Evolutionary conservation across 1,284 basidiomycete species (phyloP).

Genomic region (Tilletia caries): DNA sequence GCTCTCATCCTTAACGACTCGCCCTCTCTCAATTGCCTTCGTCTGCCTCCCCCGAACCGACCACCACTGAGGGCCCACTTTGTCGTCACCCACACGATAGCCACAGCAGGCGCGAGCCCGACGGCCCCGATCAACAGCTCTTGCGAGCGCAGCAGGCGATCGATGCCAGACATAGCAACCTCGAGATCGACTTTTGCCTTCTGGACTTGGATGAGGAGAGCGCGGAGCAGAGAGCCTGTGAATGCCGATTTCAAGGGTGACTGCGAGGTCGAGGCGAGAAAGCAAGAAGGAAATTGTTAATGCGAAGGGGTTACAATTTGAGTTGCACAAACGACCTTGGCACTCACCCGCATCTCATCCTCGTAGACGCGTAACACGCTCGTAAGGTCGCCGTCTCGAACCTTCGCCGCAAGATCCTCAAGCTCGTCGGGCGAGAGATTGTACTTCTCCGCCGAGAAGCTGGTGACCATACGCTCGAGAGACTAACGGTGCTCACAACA

Average conservation of each 20-base stretch:
- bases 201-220: constrained; percentile 87
- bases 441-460: constrained; percentile 76
- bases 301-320: background rate
- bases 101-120: constrained; percentile 84
- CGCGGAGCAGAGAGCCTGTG: constrained; percentile 75
- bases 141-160: constrained; percentile 88
- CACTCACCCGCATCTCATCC: constrained; percentile 71
- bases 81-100: constrained; percentile 66
- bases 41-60: background rate
- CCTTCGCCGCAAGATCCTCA: constrained; percentile 64
- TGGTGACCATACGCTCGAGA: constrained; percentile 85
- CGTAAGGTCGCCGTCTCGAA: constrained; percentile 80
- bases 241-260: constrained; percentile 76
- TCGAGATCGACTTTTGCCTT: constrained; percentile 96
- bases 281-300: background rate
- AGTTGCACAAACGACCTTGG: background rate
- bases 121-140: constrained; percentile 96
- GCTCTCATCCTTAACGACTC: constrained; percentile 53
- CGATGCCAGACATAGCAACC: constrained; percentile 77
- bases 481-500: no score
- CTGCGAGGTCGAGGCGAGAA: constrained; percentile 29
- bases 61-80: constrained; percentile 59
- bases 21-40: constrained; percentile 26
- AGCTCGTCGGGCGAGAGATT: constrained; percentile 63
- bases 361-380: constrained; percentile 85